phyloP scores from a whole-genome alignment of 768 basidiomycete genomes.

The Macrolepiota dolichaula region DNA sequence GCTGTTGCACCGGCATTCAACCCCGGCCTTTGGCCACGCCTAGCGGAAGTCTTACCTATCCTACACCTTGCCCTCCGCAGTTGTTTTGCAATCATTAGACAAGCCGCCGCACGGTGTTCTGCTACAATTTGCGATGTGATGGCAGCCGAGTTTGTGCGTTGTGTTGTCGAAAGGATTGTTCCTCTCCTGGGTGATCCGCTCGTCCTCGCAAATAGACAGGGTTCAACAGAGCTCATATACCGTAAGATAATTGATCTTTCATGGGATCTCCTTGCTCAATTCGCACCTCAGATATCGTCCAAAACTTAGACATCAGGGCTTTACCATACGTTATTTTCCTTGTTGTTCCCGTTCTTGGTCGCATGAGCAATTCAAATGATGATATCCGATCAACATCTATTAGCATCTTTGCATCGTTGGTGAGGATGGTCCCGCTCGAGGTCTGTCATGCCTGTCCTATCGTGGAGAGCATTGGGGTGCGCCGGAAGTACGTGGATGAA shows the following conservation, averaged over 20 bases:
- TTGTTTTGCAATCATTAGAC: slow-evolving; percentile 84
- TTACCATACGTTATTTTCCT: slow-evolving; percentile 96
- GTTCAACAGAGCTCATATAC: slow-evolving; percentile 85
- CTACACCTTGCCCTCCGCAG: slow-evolving; percentile 79
- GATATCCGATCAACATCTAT: slow-evolving; percentile 91
- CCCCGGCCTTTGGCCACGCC: slow-evolving; percentile 60
- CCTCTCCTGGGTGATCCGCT: slow-evolving; percentile 81
- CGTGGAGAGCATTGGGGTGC: neutral
- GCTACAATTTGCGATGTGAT: slow-evolving; percentile 86
- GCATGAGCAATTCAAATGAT: slow-evolving; percentile 95
- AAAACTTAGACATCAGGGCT: slow-evolving; percentile 88
- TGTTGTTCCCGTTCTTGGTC: slow-evolving; percentile 91
- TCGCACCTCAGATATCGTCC: slow-evolving; percentile 71
- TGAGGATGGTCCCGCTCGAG: slow-evolving; percentile 98
- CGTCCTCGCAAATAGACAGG: slow-evolving; percentile 78
- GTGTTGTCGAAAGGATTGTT: slow-evolving; percentile 81
- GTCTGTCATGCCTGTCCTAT: slow-evolving; percentile 35
- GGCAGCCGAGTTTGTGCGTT: slow-evolving; percentile 82
- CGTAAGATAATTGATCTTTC: slow-evolving; percentile 52
- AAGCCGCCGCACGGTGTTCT: slow-evolving; percentile 83
- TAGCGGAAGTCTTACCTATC: slow-evolving; percentile 72
- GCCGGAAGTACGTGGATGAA: no score
- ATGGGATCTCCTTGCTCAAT: slow-evolving; percentile 11
- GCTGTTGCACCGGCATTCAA: slow-evolving; percentile 77
- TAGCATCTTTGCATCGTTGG: slow-evolving; percentile 94